These are phyloP conservation scores for Curvularia spicifera DNA, from an alignment of 2,329 filamentous ascomycete genomes.

Conservation along the genomic window DNA sequence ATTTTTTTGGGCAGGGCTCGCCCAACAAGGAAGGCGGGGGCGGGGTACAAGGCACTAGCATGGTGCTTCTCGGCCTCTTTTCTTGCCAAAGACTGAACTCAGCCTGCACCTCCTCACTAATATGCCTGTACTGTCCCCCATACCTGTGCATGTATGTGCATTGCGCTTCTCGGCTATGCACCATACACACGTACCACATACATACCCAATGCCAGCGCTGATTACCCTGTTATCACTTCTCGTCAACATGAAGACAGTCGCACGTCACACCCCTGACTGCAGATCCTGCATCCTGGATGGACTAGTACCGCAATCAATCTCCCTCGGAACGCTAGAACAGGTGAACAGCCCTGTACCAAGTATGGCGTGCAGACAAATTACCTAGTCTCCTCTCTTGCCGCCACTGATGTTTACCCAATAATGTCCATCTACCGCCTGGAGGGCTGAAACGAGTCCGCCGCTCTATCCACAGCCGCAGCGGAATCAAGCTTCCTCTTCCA, in stretches of 20 bases:
- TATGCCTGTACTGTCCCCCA: not conserved
- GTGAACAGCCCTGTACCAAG: conserved; percentile 9
- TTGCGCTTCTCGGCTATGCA: conserved; percentile 8
- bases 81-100: not conserved
- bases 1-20: conserved; percentile 23
- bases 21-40: conserved; percentile 27
- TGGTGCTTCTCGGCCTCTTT: conserved; percentile 5
- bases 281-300: conserved; percentile 25
- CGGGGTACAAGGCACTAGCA: conserved; percentile 20
- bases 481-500: not conserved
- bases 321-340: conserved; percentile 20
- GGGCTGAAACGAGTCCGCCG: conserved; percentile 3
- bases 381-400: conserved; percentile 3
- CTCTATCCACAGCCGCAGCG: not conserved
- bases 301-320: conserved; percentile 19
- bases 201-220: conserved; percentile 1
- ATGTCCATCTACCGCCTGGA: not conserved
- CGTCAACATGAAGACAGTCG: conserved; percentile 15
- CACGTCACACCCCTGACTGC: conserved; percentile 22
- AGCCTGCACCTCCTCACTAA: not conserved
- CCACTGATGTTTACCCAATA: conserved; percentile 6
- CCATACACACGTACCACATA: conserved; percentile 7
- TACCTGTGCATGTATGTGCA: conserved; percentile 12
- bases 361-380: conserved; percentile 20
- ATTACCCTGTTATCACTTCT: conserved; percentile 15